phyloP scores from a whole-genome alignment of 345 rosid genomes.

The Bruguiera parviflora region DNA sequence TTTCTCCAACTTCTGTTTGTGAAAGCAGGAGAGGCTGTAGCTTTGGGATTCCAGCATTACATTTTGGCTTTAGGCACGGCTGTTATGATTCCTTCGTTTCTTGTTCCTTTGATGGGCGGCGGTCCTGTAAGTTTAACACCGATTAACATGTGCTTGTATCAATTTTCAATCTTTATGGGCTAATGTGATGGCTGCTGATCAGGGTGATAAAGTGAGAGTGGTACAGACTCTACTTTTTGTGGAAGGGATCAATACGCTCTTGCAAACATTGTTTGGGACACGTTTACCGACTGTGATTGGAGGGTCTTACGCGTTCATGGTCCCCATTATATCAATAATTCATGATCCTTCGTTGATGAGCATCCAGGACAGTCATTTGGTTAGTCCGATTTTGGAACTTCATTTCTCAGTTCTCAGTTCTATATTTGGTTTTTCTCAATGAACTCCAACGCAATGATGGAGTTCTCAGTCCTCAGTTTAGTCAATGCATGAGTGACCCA shows the following conservation, averaged over 20 bases:
- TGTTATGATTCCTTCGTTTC: slow-evolving; percentile 97
- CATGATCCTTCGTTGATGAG: slow-evolving; percentile 69
- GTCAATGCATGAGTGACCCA: slow-evolving; percentile 39
- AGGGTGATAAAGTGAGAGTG: slow-evolving; percentile 97
- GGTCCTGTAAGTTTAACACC: slow-evolving; percentile 51
- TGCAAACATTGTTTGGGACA: slow-evolving; percentile 90
- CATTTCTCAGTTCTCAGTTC: slow-evolving; percentile 6
- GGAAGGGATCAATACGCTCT: slow-evolving; percentile 85
- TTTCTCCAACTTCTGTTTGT: slow-evolving; percentile 13
- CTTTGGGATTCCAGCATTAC: slow-evolving; percentile 94
- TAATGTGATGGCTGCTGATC: slow-evolving; percentile 21
- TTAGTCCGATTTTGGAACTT: slow-evolving; percentile 32
- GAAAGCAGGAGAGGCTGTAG: slow-evolving; percentile 81
- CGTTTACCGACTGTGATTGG: slow-evolving; percentile 93
- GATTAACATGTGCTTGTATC: slow-evolving; percentile 1
- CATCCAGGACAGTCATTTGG: slow-evolving; percentile 72
- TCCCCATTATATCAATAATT: slow-evolving; percentile 89
- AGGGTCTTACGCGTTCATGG: slow-evolving; percentile 96
- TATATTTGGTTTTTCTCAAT: slow-evolving; percentile 16
- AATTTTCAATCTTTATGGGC: neutral
- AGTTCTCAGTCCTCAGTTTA: slow-evolving; percentile 7
- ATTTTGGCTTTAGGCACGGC: slow-evolving; percentile 94
- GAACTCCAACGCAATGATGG: slow-evolving; percentile 3
- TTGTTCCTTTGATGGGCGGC: slow-evolving; percentile 98
- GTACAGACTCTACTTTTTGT: slow-evolving; percentile 88